Base-by-base conservation (phyloP, 1,284 basidiomycete species). In the Sanghuangporus baumii region DNA sequence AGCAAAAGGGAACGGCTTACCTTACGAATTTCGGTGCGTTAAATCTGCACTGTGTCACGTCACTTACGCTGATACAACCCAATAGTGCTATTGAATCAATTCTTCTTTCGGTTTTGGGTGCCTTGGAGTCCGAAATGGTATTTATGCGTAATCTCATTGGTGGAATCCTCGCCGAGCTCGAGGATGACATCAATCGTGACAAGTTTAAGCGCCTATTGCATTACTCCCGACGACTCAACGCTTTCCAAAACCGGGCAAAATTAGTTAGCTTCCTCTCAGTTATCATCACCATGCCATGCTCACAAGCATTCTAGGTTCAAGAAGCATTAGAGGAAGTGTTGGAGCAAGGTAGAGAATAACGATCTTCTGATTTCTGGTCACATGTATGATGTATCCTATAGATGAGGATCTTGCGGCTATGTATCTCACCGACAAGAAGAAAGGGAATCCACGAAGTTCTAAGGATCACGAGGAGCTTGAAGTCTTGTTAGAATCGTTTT, bases 381-480 rank as follows among this genome's bases (percentile, higher is more conserved):
- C 59, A 57, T 65, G 51, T 8, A 6, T 54, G 18, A 54, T 34
- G 6, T 23, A 18, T 50, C 50, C 31, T 41, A 6, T 66, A 95
- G 94, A 97, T 69, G 94, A 97, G 72, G 96, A 99, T 74, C 76
- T 99, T 70, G 86, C 86, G 41, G 90, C 90, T 0, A 96, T 96
- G 93, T 95, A 96, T 75, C 82, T 97, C 56, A 91, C 86, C 0
- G 91, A 93, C 71, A 90, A 90, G 74, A 84, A 84, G 67, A 83
- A 83, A 34, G 81, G 82, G 11, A 69, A 78, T 0, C 75, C 78
- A 11, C 81, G 89, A 23, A 78, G 81, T 18, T 70, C 81, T 54
- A 80, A 88, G 68, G 95, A 97, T 71, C 95, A 98, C 71, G 92
- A 96, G 67, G 95, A 98, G 67, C 79, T 98, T 1, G 96, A 99